phyloP scores from a whole-genome alignment of 306 rosid genomes.

The Glycine tomentella region DNA sequence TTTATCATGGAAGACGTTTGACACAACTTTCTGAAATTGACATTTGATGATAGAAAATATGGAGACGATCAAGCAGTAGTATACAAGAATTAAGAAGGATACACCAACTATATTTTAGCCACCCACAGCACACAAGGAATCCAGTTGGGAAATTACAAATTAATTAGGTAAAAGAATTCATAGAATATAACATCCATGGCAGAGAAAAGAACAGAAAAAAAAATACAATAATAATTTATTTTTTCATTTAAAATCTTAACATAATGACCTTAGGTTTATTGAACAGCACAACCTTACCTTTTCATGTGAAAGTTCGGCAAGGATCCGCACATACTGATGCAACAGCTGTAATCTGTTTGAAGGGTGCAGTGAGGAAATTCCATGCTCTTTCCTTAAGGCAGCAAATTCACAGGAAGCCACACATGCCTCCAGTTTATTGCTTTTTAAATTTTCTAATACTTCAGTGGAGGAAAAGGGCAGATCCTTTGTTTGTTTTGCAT shows the following conservation, averaged over 20 bases:
- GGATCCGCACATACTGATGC: slow-evolving; percentile 70
- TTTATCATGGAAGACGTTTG: slow-evolving; percentile 19
- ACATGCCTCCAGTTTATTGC: slow-evolving; percentile 42
- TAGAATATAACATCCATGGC: background rate
- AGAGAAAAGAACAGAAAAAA: slow-evolving; percentile 7
- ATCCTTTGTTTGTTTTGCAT: slow-evolving; percentile 49
- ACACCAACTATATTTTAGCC: background rate
- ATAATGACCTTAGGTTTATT: background rate
- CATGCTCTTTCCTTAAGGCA: slow-evolving; percentile 61
- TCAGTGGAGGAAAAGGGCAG: slow-evolving; percentile 45
- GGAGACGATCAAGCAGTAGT: background rate
- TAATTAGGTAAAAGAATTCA: background rate
- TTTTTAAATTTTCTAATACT: slow-evolving; percentile 45
- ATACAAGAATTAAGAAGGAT: background rate
- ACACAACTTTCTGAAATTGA: slow-evolving; percentile 8
- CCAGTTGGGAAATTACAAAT: slow-evolving; percentile 1
- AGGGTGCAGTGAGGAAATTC: slow-evolving; percentile 65
- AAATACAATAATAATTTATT: background rate
- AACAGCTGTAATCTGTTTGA: slow-evolving; percentile 69
- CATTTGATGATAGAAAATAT: background rate
- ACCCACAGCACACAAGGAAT: background rate
- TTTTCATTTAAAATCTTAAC: background rate
- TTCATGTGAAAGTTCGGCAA: slow-evolving; percentile 73
- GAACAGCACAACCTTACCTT: slow-evolving; percentile 60
- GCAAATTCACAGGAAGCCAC: slow-evolving; percentile 51